phyloP scores from a whole-genome alignment of 176 grass and related monocot species.

The Luzula sylvatica region DNA sequence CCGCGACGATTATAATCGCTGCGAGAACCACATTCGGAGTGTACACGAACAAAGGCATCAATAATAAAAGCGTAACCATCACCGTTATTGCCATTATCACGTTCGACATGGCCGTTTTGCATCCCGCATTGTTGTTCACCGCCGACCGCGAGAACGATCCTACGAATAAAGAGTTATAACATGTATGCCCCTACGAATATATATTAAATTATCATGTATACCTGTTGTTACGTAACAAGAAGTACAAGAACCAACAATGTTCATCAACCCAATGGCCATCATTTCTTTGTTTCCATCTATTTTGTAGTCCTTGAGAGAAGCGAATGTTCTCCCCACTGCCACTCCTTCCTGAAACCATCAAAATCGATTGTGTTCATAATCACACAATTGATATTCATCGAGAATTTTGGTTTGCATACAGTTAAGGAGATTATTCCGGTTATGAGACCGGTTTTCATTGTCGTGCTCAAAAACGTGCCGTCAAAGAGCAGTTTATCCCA shows the following conservation, averaged over 20 bases:
- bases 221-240: constrained; percentile 95
- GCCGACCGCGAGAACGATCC: constrained; percentile 91
- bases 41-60: constrained; percentile 88
- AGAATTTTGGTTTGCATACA: constrained; percentile 28
- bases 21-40: constrained; percentile 85
- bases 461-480: constrained; percentile 40
- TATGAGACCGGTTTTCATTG: constrained; percentile 71
- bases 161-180: too few species aligned
- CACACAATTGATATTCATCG: background rate
- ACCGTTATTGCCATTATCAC: constrained; percentile 85
- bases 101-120: constrained; percentile 91
- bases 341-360: constrained; percentile 55
- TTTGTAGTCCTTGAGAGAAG: constrained; percentile 76
- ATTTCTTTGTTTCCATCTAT: constrained; percentile 98
- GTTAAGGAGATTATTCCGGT: constrained; percentile 89
- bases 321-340: constrained; percentile 92
- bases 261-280: constrained; percentile 99
- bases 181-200: too few species aligned
- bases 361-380: background rate
- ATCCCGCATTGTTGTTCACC: constrained; percentile 89
- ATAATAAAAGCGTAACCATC: constrained; percentile 75
- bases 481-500: constrained; percentile 81
- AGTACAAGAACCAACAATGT: constrained; percentile 96
- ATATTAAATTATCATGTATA: background rate
- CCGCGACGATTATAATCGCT: constrained; percentile 74